A percentile compares a stretch with the other conserved stretches of the same genome.
These are phyloP conservation scores for Phlebopus sp. DNA, from an alignment of 1,284 basidiomycete genomes.

Conservation along the genomic window DNA sequence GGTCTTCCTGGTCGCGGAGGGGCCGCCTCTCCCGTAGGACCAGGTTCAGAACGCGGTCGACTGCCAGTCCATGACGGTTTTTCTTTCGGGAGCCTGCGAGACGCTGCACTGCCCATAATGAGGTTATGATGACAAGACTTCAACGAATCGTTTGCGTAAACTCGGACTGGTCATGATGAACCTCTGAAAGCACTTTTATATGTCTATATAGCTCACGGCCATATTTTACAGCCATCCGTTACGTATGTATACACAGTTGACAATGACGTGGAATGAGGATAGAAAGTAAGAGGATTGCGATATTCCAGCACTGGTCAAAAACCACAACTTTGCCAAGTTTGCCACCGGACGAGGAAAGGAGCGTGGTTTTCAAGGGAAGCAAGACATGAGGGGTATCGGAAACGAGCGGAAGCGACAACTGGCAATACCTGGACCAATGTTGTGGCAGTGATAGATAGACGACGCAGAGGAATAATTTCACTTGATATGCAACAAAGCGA, in stretches of 20 bases:
- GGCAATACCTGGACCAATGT: constrained; percentile 26
- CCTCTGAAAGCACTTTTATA: constrained; percentile 22
- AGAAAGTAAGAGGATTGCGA: constrained; percentile 33
- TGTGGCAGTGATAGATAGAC: constrained; percentile 32
- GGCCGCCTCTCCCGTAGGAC: constrained; percentile 8
- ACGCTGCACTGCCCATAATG: constrained; percentile 62
- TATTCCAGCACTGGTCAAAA: constrained; percentile 35
- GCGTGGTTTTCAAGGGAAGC: constrained; percentile 16
- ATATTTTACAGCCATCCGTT: constrained; percentile 40
- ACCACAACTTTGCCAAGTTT: constrained; percentile 23
- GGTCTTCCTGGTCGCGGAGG: constrained; percentile 20
- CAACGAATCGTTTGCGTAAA: too few species aligned
- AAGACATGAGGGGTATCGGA: constrained; percentile 29
- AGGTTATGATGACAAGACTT: too few species aligned
- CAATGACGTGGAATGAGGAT: constrained; percentile 30
- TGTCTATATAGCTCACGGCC: constrained; percentile 36
- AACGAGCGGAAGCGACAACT: constrained; percentile 22
- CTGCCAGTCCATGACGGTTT: constrained; percentile 54
- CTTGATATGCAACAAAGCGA: constrained; percentile 33
- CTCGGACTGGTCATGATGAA: neutral
- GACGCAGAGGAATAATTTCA: constrained; percentile 33
- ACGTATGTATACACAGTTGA: constrained; percentile 40
- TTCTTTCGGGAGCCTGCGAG: constrained; percentile 59
- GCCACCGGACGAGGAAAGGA: constrained; percentile 23
- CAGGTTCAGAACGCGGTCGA: constrained; percentile 34